Percentiles rank a stretch among this genome's conserved stretches.
Evolutionary conservation across 345 rosid species (phyloP).

Genomic region (Aurinia saxatilis): DNA sequence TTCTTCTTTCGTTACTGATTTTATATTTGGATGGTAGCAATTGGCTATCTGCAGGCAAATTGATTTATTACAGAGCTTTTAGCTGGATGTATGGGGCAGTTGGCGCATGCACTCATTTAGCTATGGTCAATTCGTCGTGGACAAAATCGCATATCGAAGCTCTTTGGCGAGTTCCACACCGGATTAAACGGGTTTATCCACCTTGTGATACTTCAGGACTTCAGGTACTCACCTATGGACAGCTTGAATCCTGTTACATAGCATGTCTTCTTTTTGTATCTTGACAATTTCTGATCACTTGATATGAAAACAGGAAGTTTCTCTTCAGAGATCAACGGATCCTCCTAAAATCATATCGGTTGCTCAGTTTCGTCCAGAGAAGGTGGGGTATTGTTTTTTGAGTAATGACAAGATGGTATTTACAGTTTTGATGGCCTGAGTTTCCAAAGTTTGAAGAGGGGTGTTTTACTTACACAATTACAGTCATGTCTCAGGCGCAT

Average conservation of each 20-base stretch:
- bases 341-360: slow-evolving; percentile 68
- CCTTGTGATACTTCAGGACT: slow-evolving; percentile 95
- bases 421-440: slow-evolving; percentile 23
- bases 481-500: slow-evolving; percentile 66
- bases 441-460: slow-evolving; percentile 17
- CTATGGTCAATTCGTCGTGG: slow-evolving; percentile 98
- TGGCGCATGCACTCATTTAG: slow-evolving; percentile 80
- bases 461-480: slow-evolving; percentile 18
- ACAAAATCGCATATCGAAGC: slow-evolving; percentile 74
- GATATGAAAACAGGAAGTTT: slow-evolving; percentile 60
- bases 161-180: slow-evolving; percentile 68
- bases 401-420: too few species aligned
- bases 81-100: slow-evolving; percentile 85
- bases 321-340: slow-evolving; percentile 60
- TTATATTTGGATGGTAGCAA: slow-evolving; percentile 83
- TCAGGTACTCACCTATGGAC: slow-evolving; percentile 41
- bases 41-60: slow-evolving; percentile 72
- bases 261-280: too few species aligned
- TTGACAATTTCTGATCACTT: too few species aligned
- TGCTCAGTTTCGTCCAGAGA: slow-evolving; percentile 99
- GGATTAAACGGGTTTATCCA: slow-evolving; percentile 75
- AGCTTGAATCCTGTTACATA: not conserved
- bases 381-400: slow-evolving; percentile 57
- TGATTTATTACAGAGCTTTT: slow-evolving; percentile 63
- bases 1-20: slow-evolving; percentile 95